Evolutionary conservation across 73 alveolate genomes (phyloP).

Genomic region (Effrenium voratum): DNA sequence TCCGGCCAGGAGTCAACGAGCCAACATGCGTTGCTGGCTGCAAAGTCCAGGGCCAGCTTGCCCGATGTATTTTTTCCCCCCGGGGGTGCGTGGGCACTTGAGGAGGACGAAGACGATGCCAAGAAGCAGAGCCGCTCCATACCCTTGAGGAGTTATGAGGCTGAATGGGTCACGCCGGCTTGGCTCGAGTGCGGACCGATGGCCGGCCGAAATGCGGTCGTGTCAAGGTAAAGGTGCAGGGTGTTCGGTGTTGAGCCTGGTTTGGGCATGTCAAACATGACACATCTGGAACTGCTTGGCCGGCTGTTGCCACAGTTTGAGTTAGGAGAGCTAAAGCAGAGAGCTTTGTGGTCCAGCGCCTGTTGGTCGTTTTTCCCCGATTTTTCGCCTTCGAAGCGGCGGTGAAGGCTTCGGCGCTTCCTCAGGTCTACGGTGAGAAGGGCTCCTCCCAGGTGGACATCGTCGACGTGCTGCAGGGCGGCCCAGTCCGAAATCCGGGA

Average conservation of each 20-base stretch:
- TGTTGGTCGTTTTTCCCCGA: no score
- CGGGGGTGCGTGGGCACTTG: not conserved
- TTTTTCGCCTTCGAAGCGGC: no score
- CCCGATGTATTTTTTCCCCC: not conserved
- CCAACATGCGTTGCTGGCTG: no score
- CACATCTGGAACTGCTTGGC: no score
- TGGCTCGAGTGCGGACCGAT: no score
- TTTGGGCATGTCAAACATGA: no score
- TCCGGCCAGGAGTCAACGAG: constrained; percentile 60
- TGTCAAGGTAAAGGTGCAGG: no score
- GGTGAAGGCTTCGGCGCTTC: no score
- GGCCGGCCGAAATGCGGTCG: no score
- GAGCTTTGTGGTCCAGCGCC: not conserved
- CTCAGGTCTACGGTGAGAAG: constrained; percentile 85
- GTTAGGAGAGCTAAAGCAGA: not conserved
- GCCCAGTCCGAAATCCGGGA: not conserved
- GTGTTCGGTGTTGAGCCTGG: no score
- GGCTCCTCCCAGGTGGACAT: constrained; percentile 57
- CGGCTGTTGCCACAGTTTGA: no score
- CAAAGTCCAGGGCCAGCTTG: not conserved
- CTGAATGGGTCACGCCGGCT: not conserved
- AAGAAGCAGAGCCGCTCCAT: constrained; percentile 15
- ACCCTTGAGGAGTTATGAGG: constrained; percentile 64
- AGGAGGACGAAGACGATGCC: constrained; percentile 37
- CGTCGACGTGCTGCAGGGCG: constrained; percentile 42